Percentiles rank a stretch among this genome's conserved stretches.
These are phyloP conservation scores for Turritis glabra DNA, from an alignment of 345 rosid genomes.

Conservation along the genomic window DNA sequence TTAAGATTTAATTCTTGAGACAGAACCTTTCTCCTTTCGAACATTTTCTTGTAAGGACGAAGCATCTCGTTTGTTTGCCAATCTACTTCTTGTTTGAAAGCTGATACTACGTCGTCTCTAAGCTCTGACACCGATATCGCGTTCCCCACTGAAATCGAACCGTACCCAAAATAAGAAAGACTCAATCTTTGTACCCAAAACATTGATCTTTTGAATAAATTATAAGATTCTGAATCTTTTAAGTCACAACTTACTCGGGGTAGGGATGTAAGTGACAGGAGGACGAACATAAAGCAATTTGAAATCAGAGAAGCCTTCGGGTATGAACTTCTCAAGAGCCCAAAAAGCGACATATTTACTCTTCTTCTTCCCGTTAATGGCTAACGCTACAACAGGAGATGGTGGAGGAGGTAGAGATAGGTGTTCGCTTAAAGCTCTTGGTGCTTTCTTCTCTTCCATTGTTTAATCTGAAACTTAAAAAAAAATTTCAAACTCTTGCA, in stretches of 20 bases:
- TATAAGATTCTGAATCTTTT: neutral
- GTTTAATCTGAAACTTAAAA: slow-evolving; percentile 15
- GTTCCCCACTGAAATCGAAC: slow-evolving; percentile 65
- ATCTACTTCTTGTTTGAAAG: slow-evolving; percentile 72
- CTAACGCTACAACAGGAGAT: slow-evolving; percentile 51
- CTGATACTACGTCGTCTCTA: slow-evolving; percentile 71
- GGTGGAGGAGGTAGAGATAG: slow-evolving; percentile 43
- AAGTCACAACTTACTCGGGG: slow-evolving; percentile 65
- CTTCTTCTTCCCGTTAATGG: slow-evolving; percentile 64
- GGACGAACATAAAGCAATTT: slow-evolving; percentile 73
- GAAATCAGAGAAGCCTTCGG: slow-evolving; percentile 53
- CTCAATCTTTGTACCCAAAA: slow-evolving; percentile 11
- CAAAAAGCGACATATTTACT: slow-evolving; percentile 56
- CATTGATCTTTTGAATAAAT: neutral
- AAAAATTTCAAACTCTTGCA: neutral
- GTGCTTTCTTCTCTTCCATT: slow-evolving; percentile 22
- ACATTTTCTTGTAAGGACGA: slow-evolving; percentile 68
- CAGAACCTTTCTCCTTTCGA: slow-evolving; percentile 64
- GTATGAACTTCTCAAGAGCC: slow-evolving; percentile 59
- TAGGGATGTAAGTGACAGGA: slow-evolving; percentile 62
- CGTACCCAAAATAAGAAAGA: neutral
- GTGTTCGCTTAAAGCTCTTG: slow-evolving; percentile 32
- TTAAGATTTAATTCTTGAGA: neutral
- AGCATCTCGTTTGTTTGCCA: slow-evolving; percentile 59
- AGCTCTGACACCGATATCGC: slow-evolving; percentile 67